Evolutionary conservation across 306 rosid genomes (phyloP).

Genomic region (Clitoria ternatea): DNA sequence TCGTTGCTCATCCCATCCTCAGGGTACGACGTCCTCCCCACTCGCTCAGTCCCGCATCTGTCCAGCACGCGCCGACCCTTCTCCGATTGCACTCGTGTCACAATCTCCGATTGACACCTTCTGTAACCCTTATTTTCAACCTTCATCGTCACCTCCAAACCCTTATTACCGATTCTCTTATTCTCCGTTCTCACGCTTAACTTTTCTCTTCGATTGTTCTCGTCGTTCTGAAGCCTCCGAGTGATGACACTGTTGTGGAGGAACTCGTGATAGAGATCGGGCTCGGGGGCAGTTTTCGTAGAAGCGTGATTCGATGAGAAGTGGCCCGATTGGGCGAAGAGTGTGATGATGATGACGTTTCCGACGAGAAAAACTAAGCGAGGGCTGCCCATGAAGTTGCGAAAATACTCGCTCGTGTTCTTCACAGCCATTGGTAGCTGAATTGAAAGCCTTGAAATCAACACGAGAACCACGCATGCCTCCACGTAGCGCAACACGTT

Average conservation of each 20-base stretch:
- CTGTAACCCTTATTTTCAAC: slow-evolving; percentile 13
- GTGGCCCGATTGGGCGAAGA: slow-evolving; percentile 59
- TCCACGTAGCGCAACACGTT: slow-evolving; percentile 52
- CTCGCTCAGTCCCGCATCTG: slow-evolving; percentile 54
- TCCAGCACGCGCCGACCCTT: slow-evolving; percentile 21
- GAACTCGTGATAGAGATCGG: slow-evolving; percentile 63
- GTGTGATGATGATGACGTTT: slow-evolving; percentile 59
- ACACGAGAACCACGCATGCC: slow-evolving; percentile 48
- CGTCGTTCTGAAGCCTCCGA: not conserved
- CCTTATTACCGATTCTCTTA: not conserved
- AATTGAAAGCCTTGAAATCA: slow-evolving; percentile 54
- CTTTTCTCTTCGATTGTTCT: not conserved
- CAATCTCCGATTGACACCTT: slow-evolving; percentile 50
- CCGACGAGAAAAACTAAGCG: slow-evolving; percentile 67
- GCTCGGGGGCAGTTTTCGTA: not conserved
- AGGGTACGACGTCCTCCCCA: slow-evolving; percentile 25
- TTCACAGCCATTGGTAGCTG: slow-evolving; percentile 55
- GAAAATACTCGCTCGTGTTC: slow-evolving; percentile 52
- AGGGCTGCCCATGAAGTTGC: slow-evolving; percentile 42
- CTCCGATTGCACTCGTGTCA: slow-evolving; percentile 11
- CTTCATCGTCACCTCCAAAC: not conserved
- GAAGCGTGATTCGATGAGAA: slow-evolving; percentile 43
- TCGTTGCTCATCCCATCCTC: slow-evolving; percentile 79
- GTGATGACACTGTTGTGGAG: slow-evolving; percentile 36
- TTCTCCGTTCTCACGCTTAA: not conserved